These are phyloP conservation scores for Linderniella brevidens DNA, from an alignment of 257 asterid genomes.

Conservation along the genomic window DNA sequence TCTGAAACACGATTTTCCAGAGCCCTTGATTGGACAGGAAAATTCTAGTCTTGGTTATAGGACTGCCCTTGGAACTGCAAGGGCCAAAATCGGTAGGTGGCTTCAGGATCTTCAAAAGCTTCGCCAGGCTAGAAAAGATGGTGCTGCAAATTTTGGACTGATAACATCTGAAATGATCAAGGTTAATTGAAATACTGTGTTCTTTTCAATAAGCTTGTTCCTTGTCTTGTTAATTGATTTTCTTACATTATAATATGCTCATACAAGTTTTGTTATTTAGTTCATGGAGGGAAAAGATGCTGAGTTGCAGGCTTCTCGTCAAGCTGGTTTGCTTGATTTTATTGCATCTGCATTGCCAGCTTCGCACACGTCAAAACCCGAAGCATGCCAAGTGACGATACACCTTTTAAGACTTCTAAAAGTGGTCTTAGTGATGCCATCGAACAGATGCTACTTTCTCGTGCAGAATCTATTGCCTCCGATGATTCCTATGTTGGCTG, in stretches of 20 bases:
- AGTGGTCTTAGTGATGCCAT: slow-evolving; percentile 38
- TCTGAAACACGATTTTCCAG: slow-evolving; percentile 78
- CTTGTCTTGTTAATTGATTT: slow-evolving; percentile 7
- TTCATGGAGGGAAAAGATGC: slow-evolving; percentile 90
- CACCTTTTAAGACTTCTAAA: slow-evolving; percentile 73
- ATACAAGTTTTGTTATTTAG: slow-evolving; percentile 18
- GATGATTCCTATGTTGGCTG: slow-evolving; percentile 84
- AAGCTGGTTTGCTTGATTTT: slow-evolving; percentile 93
- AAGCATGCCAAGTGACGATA: slow-evolving; percentile 80
- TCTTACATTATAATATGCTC: slow-evolving; percentile 2
- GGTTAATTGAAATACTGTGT: slow-evolving; percentile 22
- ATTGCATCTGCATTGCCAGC: slow-evolving; percentile 98
- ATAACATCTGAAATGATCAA: slow-evolving; percentile 85
- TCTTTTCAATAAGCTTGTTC: slow-evolving; percentile 3
- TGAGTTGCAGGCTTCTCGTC: slow-evolving; percentile 92
- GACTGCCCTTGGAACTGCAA: slow-evolving; percentile 77
- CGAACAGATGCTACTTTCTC: slow-evolving; percentile 80
- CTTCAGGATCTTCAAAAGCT: slow-evolving; percentile 92
- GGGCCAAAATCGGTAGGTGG: slow-evolving; percentile 79
- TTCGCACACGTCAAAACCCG: slow-evolving; percentile 88
- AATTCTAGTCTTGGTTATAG: slow-evolving; percentile 72
- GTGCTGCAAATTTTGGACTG: slow-evolving; percentile 78
- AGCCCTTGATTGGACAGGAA: slow-evolving; percentile 62
- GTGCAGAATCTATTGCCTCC: slow-evolving; percentile 95
- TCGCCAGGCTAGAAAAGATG: slow-evolving; percentile 96